A percentile compares a stretch with the other conserved stretches of the same genome.
These are phyloP conservation scores for Diplodia scrobiculata DNA, from an alignment of 2,329 filamentous ascomycete species.

Conservation along the genomic window DNA sequence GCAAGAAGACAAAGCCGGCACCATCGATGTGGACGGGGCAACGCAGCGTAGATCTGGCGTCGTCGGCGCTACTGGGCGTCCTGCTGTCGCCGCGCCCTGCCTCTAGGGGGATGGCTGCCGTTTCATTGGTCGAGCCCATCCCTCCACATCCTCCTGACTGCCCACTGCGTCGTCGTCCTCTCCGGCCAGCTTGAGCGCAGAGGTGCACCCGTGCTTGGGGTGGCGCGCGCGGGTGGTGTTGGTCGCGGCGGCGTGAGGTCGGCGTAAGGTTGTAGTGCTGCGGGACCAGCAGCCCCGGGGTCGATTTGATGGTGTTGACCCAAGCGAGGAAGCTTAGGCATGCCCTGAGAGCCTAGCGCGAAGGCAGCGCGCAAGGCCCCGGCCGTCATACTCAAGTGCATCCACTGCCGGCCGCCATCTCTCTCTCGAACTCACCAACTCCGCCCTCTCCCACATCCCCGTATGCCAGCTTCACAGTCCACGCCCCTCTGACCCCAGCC, in stretches of 20 bases:
- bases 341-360: constrained; percentile 25
- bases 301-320: constrained; percentile 1
- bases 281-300: constrained; percentile 11
- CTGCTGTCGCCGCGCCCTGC: constrained; percentile 19
- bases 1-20: neutral
- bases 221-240: neutral
- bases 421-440: constrained; percentile 22
- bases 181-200: neutral
- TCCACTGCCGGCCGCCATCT: constrained; percentile 27
- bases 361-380: constrained; percentile 15
- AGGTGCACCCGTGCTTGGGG: no score
- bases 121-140: constrained; percentile 27
- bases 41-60: constrained; percentile 16
- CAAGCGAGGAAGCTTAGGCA: constrained; percentile 25
- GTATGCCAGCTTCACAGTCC: constrained; percentile 2
- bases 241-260: constrained; percentile 15
- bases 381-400: constrained; percentile 24
- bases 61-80: constrained; percentile 7
- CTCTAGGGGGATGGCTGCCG: constrained; percentile 14
- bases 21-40: neutral
- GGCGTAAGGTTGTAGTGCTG: constrained; percentile 19
- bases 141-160: constrained; percentile 7
- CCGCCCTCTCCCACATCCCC: constrained; percentile 16
- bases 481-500: neutral
- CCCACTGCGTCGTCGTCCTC: constrained; percentile 1